Evolutionary conservation across 805 yeast genomes (phyloP), one percentile per base, ranked within the genome.

Genomic region (Saccharomycopsis lassenensis): DNA sequence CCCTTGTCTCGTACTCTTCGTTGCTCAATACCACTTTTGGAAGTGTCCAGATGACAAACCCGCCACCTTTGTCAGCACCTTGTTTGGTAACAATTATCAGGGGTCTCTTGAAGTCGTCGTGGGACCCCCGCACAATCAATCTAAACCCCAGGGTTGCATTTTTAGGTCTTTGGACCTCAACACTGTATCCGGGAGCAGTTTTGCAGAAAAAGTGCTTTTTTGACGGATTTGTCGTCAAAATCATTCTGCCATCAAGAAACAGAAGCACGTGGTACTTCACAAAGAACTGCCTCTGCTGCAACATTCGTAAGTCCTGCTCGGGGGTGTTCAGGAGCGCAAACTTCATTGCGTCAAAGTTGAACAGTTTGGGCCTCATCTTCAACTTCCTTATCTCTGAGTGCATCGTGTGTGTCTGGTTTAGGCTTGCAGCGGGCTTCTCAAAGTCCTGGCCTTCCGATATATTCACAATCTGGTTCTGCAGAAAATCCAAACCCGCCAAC

Each of bases 151-250:
- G 45, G 21, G 14, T 22, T 16, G 40, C 46, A 21, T 8, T 19
- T 14, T 16, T 40, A 5, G 47, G 50, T 27, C 29, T 55, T 27
- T 54, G 51, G 2, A 67, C 46, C 34, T 65, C 64, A 11, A 77
- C 70, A 46, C 65, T 71, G 47, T 70, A 74, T 3, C 82, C 74
- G 0, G 85, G 85, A 0, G 74, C 82, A 45, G 64, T 62, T 22
- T 80, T 58, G 36, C 79, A 69, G 44, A 65, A 68, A 24, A 70
- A 52, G 50, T 78, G 85, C 43, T 69, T 65, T 14, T 61, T 54
- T 16, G 73, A 75, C 0, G 86, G 86, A 46, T 74, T 78, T 0
- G 87, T 78, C 1, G 85, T 68, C 31, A 78, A 74, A 55, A 45
- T 70, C 75, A 26, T 61, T 63, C 36, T 18, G 4, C 17, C 34